phyloP scores from a whole-genome alignment of 2,329 filamentous ascomycete species.

The Xylariaceae sp. region DNA sequence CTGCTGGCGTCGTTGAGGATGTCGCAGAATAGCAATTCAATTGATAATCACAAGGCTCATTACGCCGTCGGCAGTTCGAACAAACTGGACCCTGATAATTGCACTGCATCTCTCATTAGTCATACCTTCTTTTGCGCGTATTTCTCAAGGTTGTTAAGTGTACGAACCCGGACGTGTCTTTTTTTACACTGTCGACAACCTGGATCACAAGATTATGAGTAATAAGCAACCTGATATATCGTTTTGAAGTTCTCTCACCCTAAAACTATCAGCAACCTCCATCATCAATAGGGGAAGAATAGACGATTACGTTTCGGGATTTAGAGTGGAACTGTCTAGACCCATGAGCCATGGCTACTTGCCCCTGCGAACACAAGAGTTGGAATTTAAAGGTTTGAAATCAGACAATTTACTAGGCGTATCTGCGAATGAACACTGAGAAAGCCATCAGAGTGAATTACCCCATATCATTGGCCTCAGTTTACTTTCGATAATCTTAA shows the following conservation, averaged over 20 bases:
- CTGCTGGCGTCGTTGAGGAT: not conserved
- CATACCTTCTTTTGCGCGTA: not conserved
- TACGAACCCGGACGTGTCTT: constrained; percentile 24
- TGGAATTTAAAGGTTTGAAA: too few relatives aligned
- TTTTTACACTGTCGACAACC: constrained; percentile 28
- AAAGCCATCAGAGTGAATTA: too few relatives aligned
- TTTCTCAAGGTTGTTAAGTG: not conserved
- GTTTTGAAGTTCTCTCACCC: constrained; percentile 13
- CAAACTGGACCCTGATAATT: constrained; percentile 32
- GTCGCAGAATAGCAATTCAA: not conserved
- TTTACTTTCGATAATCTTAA: too few relatives aligned
- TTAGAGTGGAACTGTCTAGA: constrained; percentile 29
- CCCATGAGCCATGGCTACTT: constrained; percentile 16
- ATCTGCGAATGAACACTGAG: too few relatives aligned
- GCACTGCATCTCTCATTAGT: constrained; percentile 24
- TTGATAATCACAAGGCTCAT: constrained; percentile 31
- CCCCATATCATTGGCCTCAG: too few relatives aligned
- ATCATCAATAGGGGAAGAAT: constrained; percentile 10
- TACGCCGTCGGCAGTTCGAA: constrained; percentile 31
- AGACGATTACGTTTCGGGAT: constrained; percentile 28
- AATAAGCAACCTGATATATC: not conserved
- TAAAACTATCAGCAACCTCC: constrained; percentile 19
- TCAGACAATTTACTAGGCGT: too few relatives aligned
- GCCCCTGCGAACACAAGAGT: not conserved
- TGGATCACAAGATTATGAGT: constrained; percentile 7